phyloP scores from a whole-genome alignment of 139 green algal genomes.

The Picochlorum sp. region DNA sequence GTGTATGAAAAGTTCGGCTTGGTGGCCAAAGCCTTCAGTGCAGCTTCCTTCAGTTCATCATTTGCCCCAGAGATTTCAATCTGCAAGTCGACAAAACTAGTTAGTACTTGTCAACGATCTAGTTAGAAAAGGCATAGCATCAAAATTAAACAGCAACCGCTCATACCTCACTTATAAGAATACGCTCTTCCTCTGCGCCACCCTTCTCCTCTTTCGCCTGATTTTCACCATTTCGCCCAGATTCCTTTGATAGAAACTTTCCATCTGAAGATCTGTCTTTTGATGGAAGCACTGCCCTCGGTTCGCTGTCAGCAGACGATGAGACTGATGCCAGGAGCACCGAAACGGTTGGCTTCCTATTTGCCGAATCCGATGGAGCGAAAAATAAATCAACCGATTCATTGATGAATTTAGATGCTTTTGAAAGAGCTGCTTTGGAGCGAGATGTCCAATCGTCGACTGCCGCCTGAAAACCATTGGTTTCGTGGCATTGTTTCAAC shows the following conservation, averaged over 20 bases:
- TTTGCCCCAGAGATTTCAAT: constrained; percentile 62
- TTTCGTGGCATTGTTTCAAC: no score
- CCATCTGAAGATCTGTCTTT: background rate
- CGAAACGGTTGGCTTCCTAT: background rate
- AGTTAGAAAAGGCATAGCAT: no score
- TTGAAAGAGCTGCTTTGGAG: no score
- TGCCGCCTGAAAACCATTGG: no score
- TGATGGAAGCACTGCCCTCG: background rate
- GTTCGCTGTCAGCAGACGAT: background rate
- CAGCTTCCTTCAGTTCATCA: constrained; percentile 56
- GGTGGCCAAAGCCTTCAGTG: constrained; percentile 44
- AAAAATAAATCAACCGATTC: no score
- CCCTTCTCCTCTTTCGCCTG: background rate
- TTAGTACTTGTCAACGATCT: background rate
- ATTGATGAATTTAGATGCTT: no score
- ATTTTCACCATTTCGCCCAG: background rate
- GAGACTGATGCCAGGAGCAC: background rate
- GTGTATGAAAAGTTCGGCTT: constrained; percentile 92
- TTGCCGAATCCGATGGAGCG: no score
- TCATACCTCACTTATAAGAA: constrained; percentile 51
- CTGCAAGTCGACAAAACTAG: background rate
- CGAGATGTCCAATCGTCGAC: no score
- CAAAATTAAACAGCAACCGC: no score
- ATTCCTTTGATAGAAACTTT: no score
- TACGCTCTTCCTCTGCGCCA: constrained; percentile 27